Evolutionary conservation across 345 rosid species (phyloP).

Genomic region (Linum lewisii): DNA sequence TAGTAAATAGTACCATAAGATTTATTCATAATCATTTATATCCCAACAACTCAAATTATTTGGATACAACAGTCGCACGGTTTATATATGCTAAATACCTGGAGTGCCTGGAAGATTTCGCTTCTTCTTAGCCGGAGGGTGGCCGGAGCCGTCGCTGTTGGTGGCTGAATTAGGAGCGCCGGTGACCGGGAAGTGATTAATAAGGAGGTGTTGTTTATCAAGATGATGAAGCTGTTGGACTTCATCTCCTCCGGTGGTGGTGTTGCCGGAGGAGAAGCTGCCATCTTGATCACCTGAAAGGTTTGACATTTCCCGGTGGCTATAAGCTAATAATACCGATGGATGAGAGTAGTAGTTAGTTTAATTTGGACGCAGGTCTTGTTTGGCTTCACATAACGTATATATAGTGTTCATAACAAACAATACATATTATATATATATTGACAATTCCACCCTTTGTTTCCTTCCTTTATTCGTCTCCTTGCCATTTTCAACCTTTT

Average conservation of each 20-base stretch:
- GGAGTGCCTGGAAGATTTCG: constrained; percentile 70
- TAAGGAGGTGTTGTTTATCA: constrained; percentile 15
- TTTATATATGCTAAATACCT: no score
- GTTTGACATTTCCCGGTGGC: constrained; percentile 56
- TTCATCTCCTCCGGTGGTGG: constrained; percentile 40
- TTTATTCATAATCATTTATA: no score
- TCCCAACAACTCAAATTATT: no score
- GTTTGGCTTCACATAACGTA: constrained; percentile 42
- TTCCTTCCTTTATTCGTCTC: background rate
- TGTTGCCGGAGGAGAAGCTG: constrained; percentile 59
- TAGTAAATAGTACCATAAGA: no score
- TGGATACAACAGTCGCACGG: no score
- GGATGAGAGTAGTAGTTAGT: no score
- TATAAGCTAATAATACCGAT: no score
- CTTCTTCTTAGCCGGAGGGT: constrained; percentile 49
- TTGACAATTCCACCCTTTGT: constrained; percentile 5
- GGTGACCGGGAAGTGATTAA: constrained; percentile 13
- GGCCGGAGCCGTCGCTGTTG: constrained; percentile 28
- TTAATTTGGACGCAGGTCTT: constrained; percentile 33
- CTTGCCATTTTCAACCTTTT: background rate
- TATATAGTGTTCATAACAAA: constrained; percentile 12
- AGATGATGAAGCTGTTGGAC: constrained; percentile 36
- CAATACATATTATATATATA: constrained; percentile 4
- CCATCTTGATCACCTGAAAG: constrained; percentile 55
- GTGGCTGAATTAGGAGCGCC: constrained; percentile 12